Evolutionary conservation across 2,329 filamentous ascomycete genomes (phyloP).

Genomic region (Fusarium pseudograminearum): DNA sequence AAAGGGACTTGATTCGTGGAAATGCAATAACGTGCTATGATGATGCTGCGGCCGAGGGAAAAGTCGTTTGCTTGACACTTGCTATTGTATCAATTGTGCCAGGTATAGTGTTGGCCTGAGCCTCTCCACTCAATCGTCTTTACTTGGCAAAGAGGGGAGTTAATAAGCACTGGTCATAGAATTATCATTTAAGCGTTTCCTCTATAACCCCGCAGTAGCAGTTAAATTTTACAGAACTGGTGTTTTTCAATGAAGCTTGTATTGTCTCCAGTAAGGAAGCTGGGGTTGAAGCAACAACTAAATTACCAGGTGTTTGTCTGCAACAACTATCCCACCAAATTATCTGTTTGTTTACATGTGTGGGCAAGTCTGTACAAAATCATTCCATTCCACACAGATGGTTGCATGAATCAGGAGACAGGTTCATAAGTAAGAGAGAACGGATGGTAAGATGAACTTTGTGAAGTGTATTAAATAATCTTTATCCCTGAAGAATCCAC

Average conservation of each 20-base stretch:
- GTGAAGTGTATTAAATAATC: slow-evolving; percentile 23
- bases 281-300: fast-evolving
- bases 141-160: background rate
- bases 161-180: fast-evolving
- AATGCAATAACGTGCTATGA: background rate
- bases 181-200: background rate
- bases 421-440: fast-evolving
- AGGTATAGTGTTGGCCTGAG: background rate
- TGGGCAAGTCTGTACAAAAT: too few relatives aligned
- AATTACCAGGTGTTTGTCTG: too few relatives aligned
- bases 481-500: slow-evolving; percentile 12
- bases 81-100: background rate
- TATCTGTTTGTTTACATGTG: too few relatives aligned
- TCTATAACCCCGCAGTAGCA: background rate
- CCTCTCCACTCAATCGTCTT: background rate
- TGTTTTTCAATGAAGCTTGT: background rate
- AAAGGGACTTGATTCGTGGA: background rate
- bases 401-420: fast-evolving
- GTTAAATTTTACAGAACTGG: too few relatives aligned
- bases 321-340: too few relatives aligned
- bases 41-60: background rate
- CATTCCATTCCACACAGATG: too few relatives aligned
- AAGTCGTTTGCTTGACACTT: background rate
- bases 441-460: background rate
- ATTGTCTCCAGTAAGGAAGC: background rate